Evolutionary conservation across 495 filamentous ascomycete species (phyloP).

Genomic region (Paragyromitra xinjiangensis): DNA sequence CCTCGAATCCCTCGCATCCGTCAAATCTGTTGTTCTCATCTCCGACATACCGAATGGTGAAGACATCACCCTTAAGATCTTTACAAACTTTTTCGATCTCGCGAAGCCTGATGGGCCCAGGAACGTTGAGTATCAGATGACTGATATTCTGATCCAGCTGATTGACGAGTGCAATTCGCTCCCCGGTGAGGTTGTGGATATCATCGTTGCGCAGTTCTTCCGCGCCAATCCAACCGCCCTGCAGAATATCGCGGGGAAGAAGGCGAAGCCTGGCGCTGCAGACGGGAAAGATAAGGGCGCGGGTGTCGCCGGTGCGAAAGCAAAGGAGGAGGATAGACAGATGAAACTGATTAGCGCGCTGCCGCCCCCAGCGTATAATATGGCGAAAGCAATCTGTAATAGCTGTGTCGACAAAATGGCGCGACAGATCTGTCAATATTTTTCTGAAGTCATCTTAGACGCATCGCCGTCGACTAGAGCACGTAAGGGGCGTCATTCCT

Average conservation of each 20-base stretch:
- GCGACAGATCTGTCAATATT: conserved; percentile 91
- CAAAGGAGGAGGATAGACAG: conserved; percentile 69
- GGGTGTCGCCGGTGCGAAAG: conserved; percentile 24
- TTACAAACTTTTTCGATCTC: conserved; percentile 89
- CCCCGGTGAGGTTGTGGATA: conserved; percentile 84
- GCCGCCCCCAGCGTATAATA: conserved; percentile 84
- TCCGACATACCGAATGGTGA: conserved; percentile 87
- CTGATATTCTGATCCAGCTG: conserved; percentile 78
- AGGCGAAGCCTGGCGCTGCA: conserved; percentile 63
- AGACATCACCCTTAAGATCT: conserved; percentile 77
- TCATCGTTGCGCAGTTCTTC: conserved; percentile 93
- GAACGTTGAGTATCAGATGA: conserved; percentile 93
- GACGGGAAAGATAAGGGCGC: conserved; percentile 41
- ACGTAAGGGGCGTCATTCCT: conserved; percentile 48
- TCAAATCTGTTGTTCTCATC: conserved; percentile 93
- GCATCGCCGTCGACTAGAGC: conserved; percentile 66
- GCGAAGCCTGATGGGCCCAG: conserved; percentile 76
- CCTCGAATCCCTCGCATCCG: conserved; percentile 83
- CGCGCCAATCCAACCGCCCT: conserved; percentile 74
- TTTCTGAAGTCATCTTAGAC: conserved; percentile 94
- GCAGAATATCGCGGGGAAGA: conserved; percentile 62
- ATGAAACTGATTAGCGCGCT: conserved; percentile 70
- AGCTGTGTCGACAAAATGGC: conserved; percentile 92
- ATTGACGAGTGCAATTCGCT: conserved; percentile 87
- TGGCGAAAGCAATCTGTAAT: conserved; percentile 94